Percentiles rank a stretch among this genome's conserved stretches.
These are phyloP conservation scores for Haplosporangium sp. DNA, from an alignment of 371 early-diverging fungal species.

Conservation along the genomic window DNA sequence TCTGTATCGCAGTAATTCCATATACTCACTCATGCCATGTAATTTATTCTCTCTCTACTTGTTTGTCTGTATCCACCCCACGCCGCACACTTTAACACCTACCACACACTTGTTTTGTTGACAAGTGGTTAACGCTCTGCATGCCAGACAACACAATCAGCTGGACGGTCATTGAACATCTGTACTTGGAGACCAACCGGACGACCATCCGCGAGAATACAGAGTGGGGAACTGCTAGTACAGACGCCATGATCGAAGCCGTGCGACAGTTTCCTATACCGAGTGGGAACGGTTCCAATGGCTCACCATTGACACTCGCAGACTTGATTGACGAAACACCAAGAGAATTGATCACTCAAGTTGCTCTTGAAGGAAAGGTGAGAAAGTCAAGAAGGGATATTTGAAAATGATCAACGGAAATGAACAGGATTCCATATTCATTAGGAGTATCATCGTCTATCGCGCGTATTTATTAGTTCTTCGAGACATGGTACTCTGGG, in stretches of 20 bases:
- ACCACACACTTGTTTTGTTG: too few species aligned
- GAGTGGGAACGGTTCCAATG: neutral
- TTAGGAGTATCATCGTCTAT: neutral
- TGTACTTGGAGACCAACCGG: slow-evolving; percentile 7
- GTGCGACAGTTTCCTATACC: slow-evolving; percentile 12
- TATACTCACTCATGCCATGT: too few species aligned
- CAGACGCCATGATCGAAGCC: slow-evolving; percentile 15
- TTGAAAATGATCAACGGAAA: too few species aligned
- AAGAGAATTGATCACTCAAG: slow-evolving; percentile 11
- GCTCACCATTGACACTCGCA: neutral
- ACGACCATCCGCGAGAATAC: slow-evolving; percentile 1
- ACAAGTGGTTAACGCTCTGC: slow-evolving; percentile 14
- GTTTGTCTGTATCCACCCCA: too few species aligned
- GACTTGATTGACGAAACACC: slow-evolving; percentile 23
- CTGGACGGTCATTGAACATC: slow-evolving; percentile 31
- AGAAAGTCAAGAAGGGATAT: neutral
- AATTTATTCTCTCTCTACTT: too few species aligned
- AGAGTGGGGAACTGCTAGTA: slow-evolving; percentile 17
- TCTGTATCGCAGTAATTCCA: too few species aligned
- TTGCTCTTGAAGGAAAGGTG: slow-evolving; percentile 24
- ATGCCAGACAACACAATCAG: slow-evolving; percentile 21
- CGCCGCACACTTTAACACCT: too few species aligned
- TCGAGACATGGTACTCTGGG: slow-evolving; percentile 21
- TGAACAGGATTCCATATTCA: neutral
- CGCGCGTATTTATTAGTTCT: slow-evolving; percentile 9